Percentiles rank a stretch among this genome's conserved stretches.
Evolutionary conservation across 306 rosid species (phyloP).

Genomic region (Urtica urens): DNA sequence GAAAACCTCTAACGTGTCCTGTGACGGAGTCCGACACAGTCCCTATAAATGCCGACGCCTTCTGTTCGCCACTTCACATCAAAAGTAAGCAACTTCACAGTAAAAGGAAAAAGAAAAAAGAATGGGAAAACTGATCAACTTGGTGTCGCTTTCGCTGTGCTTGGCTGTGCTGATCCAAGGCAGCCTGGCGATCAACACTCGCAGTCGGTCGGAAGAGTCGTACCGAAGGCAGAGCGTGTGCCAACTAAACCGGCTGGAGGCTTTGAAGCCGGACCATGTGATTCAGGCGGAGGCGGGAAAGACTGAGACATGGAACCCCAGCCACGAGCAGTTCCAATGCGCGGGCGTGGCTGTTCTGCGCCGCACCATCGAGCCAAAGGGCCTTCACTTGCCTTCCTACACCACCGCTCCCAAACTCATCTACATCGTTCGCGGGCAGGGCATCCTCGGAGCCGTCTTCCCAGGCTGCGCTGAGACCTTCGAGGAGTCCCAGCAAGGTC

Average conservation of each 20-base stretch:
- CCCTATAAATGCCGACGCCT: conserved; percentile 3
- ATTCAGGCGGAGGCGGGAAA: conserved; percentile 26
- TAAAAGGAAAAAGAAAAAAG: background rate
- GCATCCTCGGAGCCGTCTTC: conserved; percentile 18
- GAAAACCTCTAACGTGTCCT: too few species aligned
- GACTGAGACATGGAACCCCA: conserved; percentile 35
- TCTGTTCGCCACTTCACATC: conserved; percentile 3
- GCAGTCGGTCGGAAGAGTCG: background rate
- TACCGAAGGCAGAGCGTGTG: conserved; percentile 12
- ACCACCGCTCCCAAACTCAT: conserved; percentile 27
- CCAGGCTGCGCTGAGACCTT: conserved; percentile 36
- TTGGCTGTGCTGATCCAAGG: conserved; percentile 26
- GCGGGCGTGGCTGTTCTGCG: conserved; percentile 23
- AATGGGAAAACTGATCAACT: conserved; percentile 33
- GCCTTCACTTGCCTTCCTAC: conserved; percentile 43
- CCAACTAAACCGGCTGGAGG: conserved; percentile 20
- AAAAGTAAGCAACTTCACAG: background rate
- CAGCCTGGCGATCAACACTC: too few species aligned
- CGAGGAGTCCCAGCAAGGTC: conserved; percentile 13
- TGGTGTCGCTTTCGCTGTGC: conserved; percentile 31
- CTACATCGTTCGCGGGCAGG: conserved; percentile 23
- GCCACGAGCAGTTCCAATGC: conserved; percentile 27
- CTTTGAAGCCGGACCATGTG: conserved; percentile 26
- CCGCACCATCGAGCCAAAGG: conserved; percentile 23
- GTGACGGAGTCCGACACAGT: background rate